These are phyloP conservation scores for Sicyos edulis DNA, from an alignment of 306 rosid species.

Conservation along the genomic window DNA sequence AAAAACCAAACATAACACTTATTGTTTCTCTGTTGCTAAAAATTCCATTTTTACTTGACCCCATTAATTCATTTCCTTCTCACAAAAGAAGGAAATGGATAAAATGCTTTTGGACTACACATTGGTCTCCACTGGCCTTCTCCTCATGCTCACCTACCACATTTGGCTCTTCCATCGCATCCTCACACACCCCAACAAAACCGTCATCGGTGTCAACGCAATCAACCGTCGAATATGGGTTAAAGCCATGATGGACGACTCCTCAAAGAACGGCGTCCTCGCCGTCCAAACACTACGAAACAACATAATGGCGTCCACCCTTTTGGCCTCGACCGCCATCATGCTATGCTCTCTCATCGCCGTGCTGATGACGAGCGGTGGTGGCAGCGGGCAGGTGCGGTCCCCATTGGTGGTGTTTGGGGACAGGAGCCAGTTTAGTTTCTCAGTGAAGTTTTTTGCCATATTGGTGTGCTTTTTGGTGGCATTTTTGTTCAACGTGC, in stretches of 20 bases:
- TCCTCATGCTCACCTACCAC: conserved; percentile 56
- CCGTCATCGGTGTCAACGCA: conserved; percentile 75
- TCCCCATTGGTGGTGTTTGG: conserved; percentile 30
- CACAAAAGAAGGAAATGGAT: conserved; percentile 36
- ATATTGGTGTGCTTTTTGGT: conserved; percentile 69
- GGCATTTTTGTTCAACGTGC: conserved; percentile 65
- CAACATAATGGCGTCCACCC: conserved; percentile 93
- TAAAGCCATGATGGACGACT: conserved; percentile 87
- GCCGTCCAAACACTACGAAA: conserved; percentile 80
- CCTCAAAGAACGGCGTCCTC: conserved; percentile 58
- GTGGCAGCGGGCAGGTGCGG: conserved; percentile 3
- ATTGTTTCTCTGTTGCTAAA: background rate
- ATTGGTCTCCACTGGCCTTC: conserved; percentile 56
- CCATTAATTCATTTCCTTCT: background rate
- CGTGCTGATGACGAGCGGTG: conserved; percentile 45
- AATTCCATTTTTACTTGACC: background rate
- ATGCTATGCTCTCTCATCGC: conserved; percentile 79
- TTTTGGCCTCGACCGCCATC: conserved; percentile 81
- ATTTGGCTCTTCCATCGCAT: conserved; percentile 62
- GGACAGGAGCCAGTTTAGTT: conserved; percentile 35
- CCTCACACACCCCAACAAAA: conserved; percentile 49
- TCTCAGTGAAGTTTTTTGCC: conserved; percentile 56
- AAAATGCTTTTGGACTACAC: conserved; percentile 39
- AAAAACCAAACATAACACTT: background rate
- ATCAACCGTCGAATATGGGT: conserved; percentile 86